Evolutionary conservation across 495 filamentous ascomycete genomes (phyloP), one percentile per base, ranked within the genome.

Genomic region (Hyaloscypha variabilis): DNA sequence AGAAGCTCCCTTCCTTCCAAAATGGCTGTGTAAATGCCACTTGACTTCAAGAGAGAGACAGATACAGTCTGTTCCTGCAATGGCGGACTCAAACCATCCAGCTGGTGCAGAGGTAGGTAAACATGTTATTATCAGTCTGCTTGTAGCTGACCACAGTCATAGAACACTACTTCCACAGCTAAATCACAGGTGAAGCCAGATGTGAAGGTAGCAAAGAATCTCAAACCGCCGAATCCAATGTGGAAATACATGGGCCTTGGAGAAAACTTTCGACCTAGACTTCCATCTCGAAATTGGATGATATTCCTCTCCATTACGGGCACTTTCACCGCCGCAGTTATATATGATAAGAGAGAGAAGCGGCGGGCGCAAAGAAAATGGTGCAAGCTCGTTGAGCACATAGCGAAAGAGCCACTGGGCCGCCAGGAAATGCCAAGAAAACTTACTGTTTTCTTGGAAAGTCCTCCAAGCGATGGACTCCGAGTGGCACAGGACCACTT

Each of bases 241-340:
- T 82, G 90, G 66, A 87, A 83, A 69, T 91, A 91, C 85, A 86
- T 93, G 78, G 92, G 92, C 75, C 79, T 98, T 63, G 66, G 67
- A 34, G 93, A 94, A 26, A 88, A 85, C 60, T 82, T 96, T 65
- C 88, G 90, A 19, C 82, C 89, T 70, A 93, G 90, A 79, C 87
- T 99, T 11, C 95, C 95, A 23, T 99, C 95, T 14, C 88, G 96
- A 29, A 98, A 98, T 73, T 99, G 95, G 95, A 85, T 91, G 78
- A 97, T 99, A 69, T 98, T 99, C 80, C 82, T 94, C 72, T 79
- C 89, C 21, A 76, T 98, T 67, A 89, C 89, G 17, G 87, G 88
- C 30, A 87, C 91, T 36, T 90, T 97, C 69, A 87, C 90, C 0
- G 87, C 83, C 8, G 88, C 90, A 13, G 76, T 97, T 55, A 82